Base-by-base conservation (phyloP, 1,284 basidiomycete species). In the Tilletia caries region DNA sequence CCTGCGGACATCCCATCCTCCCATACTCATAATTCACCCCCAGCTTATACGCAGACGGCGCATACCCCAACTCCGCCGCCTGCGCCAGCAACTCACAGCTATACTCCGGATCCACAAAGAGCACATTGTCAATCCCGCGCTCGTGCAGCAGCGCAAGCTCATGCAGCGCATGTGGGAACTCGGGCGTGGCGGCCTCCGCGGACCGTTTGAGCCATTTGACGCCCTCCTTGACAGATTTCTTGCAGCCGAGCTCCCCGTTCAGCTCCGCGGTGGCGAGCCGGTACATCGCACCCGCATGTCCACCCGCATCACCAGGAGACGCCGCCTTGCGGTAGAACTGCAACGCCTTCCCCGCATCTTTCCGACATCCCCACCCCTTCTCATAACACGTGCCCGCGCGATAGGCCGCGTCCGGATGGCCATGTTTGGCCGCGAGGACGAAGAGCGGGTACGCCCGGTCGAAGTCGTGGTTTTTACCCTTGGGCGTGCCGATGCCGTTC, bases 11-110 rank as follows among this genome's bases (percentile, higher is more conserved):
- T 18, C 93, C 94, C 90, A 98, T 92, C 86, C 94, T 94, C 50
- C 95, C 96, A 85, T 98, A 98, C 86, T 98, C 95, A 84, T 98
- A 98, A 85, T 95, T 98, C 85, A 98, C 95, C 58, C 95, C 95
- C 69, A 98, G 86, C 77, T 94, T 90, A 86, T 95, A 94, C 58
- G 95, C 95, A 79, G 91, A 93, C 2, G 95, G 93, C 6, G 95
- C 93, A 84, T 98, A 98, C 13, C 94, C 94, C 64, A 98, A 87
- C 85, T 98, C 95, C 0, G 92, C 90, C 25, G 94, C 95, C 83
- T 96, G 92, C 0, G 96, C 95, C 48, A 98, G 86, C 15, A 98
- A 87, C 85, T 98, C 95, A 12, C 92, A 91, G 0, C 94, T 90
- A 82, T 98, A 98, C 79, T 98, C 95, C 75, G 90, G 89, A 83